Percentiles rank a stretch among this genome's conserved stretches.
These are phyloP conservation scores for Lentinula raphanica DNA, from an alignment of 768 basidiomycete genomes.

Conservation along the genomic window DNA sequence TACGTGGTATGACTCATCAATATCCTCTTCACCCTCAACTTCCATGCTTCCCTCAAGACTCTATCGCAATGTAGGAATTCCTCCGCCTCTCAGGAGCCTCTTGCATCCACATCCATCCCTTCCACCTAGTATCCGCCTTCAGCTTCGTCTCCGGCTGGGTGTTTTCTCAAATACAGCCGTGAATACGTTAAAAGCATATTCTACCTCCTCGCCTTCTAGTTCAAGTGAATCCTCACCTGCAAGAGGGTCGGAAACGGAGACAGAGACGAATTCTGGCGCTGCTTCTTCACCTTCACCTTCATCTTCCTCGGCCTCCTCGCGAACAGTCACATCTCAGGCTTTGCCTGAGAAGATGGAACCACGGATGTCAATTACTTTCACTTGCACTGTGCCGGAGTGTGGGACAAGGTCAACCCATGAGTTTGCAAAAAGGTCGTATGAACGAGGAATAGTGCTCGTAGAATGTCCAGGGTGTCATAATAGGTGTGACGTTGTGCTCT, in stretches of 20 bases:
- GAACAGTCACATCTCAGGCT: slow-evolving; percentile 21
- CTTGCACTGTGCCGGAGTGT: slow-evolving; percentile 76
- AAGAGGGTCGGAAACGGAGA: slow-evolving; percentile 14
- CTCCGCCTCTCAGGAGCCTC: slow-evolving; percentile 38
- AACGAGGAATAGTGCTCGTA: slow-evolving; percentile 83
- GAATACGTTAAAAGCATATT: background rate
- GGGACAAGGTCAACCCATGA: slow-evolving; percentile 79
- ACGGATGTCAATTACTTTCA: slow-evolving; percentile 73
- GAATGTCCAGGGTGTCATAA: slow-evolving; percentile 90
- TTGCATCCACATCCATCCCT: slow-evolving; percentile 31
- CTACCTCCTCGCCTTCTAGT: slow-evolving; percentile 7
- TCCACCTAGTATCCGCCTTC: slow-evolving; percentile 27
- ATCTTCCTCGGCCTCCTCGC: slow-evolving; percentile 1
- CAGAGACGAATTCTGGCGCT: no score
- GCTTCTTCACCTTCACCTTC: slow-evolving; percentile 10
- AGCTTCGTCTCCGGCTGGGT: slow-evolving; percentile 29
- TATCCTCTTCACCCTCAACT: background rate
- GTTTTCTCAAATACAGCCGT: slow-evolving; percentile 12
- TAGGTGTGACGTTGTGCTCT: slow-evolving; percentile 40
- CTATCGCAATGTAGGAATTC: slow-evolving; percentile 38
- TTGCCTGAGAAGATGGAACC: slow-evolving; percentile 48
- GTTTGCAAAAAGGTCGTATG: slow-evolving; percentile 81
- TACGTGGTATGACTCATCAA: background rate
- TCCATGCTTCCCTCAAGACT: slow-evolving; percentile 44
- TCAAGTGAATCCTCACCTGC: slow-evolving; percentile 15